Evolutionary conservation across 2,329 filamentous ascomycete species (phyloP).

Genomic region (Cadophora sp.): DNA sequence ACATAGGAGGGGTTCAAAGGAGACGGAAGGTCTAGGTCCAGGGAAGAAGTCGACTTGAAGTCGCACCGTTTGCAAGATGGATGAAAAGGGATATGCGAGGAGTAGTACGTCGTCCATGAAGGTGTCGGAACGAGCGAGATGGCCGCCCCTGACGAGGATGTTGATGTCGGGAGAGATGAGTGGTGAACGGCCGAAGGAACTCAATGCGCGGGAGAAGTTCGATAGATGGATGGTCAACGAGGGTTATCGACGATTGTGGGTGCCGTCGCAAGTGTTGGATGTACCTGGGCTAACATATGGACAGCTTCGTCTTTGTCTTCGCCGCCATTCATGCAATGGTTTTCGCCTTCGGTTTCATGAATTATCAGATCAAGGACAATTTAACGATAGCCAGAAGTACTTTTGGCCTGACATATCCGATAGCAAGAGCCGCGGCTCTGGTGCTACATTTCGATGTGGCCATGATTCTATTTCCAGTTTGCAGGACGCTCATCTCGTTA

Average conservation of each 20-base stretch:
- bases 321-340: conserved; percentile 76
- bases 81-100: conserved; percentile 38
- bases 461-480: conserved; percentile 81
- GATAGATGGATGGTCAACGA: conserved; percentile 92
- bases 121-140: conserved; percentile 76
- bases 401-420: conserved; percentile 78
- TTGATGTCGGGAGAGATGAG: conserved; percentile 84
- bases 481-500: conserved; percentile 83
- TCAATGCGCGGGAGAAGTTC: conserved; percentile 75
- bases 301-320: conserved; percentile 78
- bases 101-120: conserved; percentile 48
- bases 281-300: conserved; percentile 41
- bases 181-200: conserved; percentile 71
- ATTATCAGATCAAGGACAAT: conserved; percentile 81
- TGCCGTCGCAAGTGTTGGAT: conserved; percentile 37
- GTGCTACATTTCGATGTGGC: conserved; percentile 84
- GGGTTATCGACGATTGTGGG: conserved; percentile 80
- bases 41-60: conserved; percentile 37
- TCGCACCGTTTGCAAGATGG: conserved; percentile 37
- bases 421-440: conserved; percentile 77
- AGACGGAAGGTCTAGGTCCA: conserved; percentile 27
- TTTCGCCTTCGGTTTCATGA: conserved; percentile 80
- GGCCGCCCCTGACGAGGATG: conserved; percentile 83
- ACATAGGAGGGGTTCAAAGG: conserved; percentile 23
- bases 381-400: conserved; percentile 68